These are phyloP conservation scores for Xylariaceae sp. DNA, from an alignment of 2,329 filamentous ascomycete genomes.

Conservation along the genomic window DNA sequence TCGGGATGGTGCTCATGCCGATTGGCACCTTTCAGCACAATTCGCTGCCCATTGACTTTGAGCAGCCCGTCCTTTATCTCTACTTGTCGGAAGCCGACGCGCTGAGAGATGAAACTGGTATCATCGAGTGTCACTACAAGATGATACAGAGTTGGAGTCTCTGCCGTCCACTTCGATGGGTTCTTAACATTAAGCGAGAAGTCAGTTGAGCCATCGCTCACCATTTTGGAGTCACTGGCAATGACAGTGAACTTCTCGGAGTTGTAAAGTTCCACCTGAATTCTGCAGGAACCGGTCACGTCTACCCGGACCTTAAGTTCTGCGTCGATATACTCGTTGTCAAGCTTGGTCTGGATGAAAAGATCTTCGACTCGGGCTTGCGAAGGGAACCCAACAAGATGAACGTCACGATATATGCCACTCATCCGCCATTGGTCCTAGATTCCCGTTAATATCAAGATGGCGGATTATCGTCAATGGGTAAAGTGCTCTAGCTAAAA, in stretches of 20 bases:
- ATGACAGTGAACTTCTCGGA: constrained; percentile 49
- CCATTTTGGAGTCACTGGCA: constrained; percentile 47
- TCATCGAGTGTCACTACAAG: constrained; percentile 25
- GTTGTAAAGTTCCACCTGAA: constrained; percentile 14
- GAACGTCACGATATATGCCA: constrained; percentile 49
- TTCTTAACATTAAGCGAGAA: constrained; percentile 35
- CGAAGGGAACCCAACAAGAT: constrained; percentile 50
- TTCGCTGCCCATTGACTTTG: constrained; percentile 51
- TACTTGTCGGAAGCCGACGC: constrained; percentile 54
- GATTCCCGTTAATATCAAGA: not conserved
- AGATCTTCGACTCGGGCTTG: constrained; percentile 51
- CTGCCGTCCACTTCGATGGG: constrained; percentile 57
- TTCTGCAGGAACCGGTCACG: constrained; percentile 12
- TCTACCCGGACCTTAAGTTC: constrained; percentile 40
- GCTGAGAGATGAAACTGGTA: constrained; percentile 37
- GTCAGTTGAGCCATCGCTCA: constrained; percentile 9
- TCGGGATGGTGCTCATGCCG: constrained; percentile 57
- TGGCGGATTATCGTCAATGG: not conserved
- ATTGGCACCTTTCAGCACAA: constrained; percentile 55
- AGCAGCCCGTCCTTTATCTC: constrained; percentile 53
- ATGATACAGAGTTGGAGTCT: constrained; percentile 52
- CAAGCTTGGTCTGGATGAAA: constrained; percentile 47
- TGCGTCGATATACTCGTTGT: constrained; percentile 48
- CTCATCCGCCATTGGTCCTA: constrained; percentile 57
- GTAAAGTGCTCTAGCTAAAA: not conserved